These are phyloP conservation scores for Thymus quinquecostatus DNA, from an alignment of 257 asterid genomes.

Conservation along the genomic window DNA sequence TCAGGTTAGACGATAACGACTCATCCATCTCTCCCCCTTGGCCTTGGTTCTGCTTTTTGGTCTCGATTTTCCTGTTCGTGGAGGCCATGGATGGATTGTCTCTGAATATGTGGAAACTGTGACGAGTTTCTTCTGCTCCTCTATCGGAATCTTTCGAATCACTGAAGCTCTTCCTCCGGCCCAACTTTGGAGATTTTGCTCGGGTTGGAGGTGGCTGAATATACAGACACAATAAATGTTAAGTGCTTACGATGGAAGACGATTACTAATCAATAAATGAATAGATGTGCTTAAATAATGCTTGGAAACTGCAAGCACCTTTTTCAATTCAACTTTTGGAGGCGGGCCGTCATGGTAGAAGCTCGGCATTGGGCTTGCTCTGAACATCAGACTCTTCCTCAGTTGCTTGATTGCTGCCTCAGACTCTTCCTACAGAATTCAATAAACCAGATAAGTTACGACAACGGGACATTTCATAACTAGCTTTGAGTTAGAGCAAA, in stretches of 20 bases:
- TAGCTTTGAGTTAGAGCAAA: not conserved
- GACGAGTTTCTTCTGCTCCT: slow-evolving; percentile 44
- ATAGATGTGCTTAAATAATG: not conserved
- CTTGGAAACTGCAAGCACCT: slow-evolving; percentile 45
- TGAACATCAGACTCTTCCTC: slow-evolving; percentile 69
- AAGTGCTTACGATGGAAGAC: slow-evolving; percentile 10
- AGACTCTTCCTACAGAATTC: slow-evolving; percentile 64
- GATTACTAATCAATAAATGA: not conserved
- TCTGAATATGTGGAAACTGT: slow-evolving; percentile 46
- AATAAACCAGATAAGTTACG: slow-evolving; percentile 4
- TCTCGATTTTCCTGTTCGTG: slow-evolving; percentile 35
- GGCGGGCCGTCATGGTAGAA: slow-evolving; percentile 91
- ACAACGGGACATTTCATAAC: slow-evolving; percentile 11
- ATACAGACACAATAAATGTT: slow-evolving; percentile 12
- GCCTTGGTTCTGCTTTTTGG: slow-evolving; percentile 33
- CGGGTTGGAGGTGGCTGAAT: slow-evolving; percentile 81
- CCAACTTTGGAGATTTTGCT: slow-evolving; percentile 88
- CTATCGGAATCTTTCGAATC: slow-evolving; percentile 47
- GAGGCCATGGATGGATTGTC: slow-evolving; percentile 38
- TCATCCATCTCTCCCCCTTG: slow-evolving; percentile 37
- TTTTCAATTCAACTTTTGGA: slow-evolving; percentile 73
- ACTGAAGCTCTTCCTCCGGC: slow-evolving; percentile 73
- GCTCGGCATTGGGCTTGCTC: slow-evolving; percentile 94
- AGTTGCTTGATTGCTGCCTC: slow-evolving; percentile 79
- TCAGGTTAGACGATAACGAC: slow-evolving; percentile 40